Evolutionary conservation across 345 rosid species (phyloP), one percentile per base, ranked within the genome.

Genomic region (Carallia pectinifolia): DNA sequence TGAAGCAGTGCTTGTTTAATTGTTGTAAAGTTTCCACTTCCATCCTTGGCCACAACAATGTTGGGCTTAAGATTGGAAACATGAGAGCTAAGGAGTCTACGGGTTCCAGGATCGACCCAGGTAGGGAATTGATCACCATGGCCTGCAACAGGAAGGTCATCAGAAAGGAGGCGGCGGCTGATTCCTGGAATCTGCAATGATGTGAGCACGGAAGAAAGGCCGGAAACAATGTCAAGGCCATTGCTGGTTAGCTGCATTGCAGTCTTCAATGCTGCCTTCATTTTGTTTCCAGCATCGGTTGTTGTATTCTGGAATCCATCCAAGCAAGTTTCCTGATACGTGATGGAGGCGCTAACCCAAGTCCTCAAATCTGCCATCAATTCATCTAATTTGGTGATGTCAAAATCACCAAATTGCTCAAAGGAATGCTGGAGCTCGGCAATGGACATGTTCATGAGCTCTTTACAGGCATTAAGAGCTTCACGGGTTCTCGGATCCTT

Each of bases 311-410:
- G 56, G 61, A 93, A 93, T 12, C 89, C 94, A 3, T 93, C 97
- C 44, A 88, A 58, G 81, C 98, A 93, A 3, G 98, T 89, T 36
- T 85, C 82, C 62, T 90, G 85, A 50, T 88, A 87, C 12, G 89
- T 88, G 29, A 86, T 75, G 23, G 93, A 77, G 8, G 98, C 96
- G 48, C 90, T 88, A 9, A 93, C 80, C 98, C 98, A 93, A 52
- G 81, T 56, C 77, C 53, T 83, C 1, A 92, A 33, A 70, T 90
- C 82, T 0, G 66, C 64, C 74, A 88, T 60, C 6, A 80, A 27
- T 4, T 70, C 76, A 4, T 88, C 85, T 7, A 82, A 0, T 31
- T 63, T 68, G 47, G 27, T 55, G 1, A 76, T 3, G 37, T 88
- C 92, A 6, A 85, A 80, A 7, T 65, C 61, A 0, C 76, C 79